These are phyloP conservation scores for Rossbeevera mucosa DNA, from an alignment of 768 basidiomycete genomes.

Conservation along the genomic window DNA sequence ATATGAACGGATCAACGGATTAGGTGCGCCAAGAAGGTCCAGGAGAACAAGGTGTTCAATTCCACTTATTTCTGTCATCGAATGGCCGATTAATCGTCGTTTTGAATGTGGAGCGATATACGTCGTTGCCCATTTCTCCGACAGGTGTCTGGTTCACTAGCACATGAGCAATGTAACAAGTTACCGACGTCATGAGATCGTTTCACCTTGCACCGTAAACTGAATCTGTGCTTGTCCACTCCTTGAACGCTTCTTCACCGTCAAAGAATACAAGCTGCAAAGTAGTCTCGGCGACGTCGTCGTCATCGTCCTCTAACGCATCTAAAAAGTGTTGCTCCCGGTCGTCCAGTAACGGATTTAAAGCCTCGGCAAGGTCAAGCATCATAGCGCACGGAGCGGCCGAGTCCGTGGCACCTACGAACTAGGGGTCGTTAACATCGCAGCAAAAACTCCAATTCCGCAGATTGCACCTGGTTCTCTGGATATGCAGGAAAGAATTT, in stretches of 20 bases:
- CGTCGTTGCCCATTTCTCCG: slow-evolving; percentile 73
- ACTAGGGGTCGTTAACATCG: slow-evolving; percentile 44
- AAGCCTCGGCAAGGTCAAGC: slow-evolving; percentile 83
- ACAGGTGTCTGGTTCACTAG: slow-evolving; percentile 64
- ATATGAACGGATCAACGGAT: slow-evolving; percentile 75
- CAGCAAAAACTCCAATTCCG: background rate
- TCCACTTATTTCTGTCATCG: slow-evolving; percentile 60
- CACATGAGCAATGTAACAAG: background rate
- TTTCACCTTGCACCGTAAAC: slow-evolving; percentile 89
- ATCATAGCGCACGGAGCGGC: slow-evolving; percentile 94
- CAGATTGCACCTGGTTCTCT: slow-evolving; percentile 59
- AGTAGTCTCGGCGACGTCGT: slow-evolving; percentile 77
- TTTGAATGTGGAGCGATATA: slow-evolving; percentile 59
- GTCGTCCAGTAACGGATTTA: slow-evolving; percentile 67
- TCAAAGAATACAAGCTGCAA: slow-evolving; percentile 94
- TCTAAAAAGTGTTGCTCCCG: slow-evolving; percentile 52
- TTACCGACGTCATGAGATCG: background rate
- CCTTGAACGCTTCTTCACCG: slow-evolving; percentile 92
- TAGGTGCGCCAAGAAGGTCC: slow-evolving; percentile 80
- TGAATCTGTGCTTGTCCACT: slow-evolving; percentile 87
- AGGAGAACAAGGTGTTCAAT: slow-evolving; percentile 92
- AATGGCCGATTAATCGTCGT: slow-evolving; percentile 51
- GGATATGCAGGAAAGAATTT: slow-evolving; percentile 77
- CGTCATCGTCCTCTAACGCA: slow-evolving; percentile 65
- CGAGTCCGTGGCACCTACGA: slow-evolving; percentile 95